phyloP scores from a whole-genome alignment of 768 basidiomycete genomes.

The Punctularia strigosozonata region DNA sequence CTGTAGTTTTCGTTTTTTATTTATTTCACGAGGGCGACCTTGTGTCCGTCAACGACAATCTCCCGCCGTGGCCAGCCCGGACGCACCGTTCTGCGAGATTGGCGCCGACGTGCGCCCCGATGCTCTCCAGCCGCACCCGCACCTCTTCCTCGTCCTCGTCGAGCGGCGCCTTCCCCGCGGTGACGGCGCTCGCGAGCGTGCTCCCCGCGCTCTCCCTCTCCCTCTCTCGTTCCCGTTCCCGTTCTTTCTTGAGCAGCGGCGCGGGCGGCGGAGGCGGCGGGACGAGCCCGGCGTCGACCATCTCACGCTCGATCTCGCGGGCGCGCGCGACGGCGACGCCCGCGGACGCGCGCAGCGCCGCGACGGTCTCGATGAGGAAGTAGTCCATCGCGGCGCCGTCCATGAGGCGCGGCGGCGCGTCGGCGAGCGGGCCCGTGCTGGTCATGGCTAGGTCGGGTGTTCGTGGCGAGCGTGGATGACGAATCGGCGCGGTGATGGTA shows the following conservation, averaged over 20 bases:
- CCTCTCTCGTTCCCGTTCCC: too few relatives aligned
- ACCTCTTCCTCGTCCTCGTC: conserved; percentile 73
- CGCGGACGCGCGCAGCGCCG: conserved; percentile 63
- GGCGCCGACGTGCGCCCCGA: conserved; percentile 79
- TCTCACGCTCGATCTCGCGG: conserved; percentile 64
- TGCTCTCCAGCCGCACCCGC: conserved; percentile 58
- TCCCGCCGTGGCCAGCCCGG: neutral
- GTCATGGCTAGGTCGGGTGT: conserved; percentile 11
- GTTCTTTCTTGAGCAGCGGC: conserved; percentile 25
- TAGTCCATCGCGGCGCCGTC: conserved; percentile 74
- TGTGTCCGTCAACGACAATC: too few relatives aligned
- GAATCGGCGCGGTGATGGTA: too few relatives aligned
- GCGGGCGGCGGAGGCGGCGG: conserved; percentile 33
- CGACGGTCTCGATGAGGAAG: conserved; percentile 72
- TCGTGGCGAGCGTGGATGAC: too few relatives aligned
- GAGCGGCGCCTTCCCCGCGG: conserved; percentile 10
- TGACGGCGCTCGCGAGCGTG: conserved; percentile 14
- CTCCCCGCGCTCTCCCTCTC: conserved; percentile 15
- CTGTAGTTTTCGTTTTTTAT: conserved; percentile 24
- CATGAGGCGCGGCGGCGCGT: conserved; percentile 48
- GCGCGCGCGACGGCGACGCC: conserved; percentile 56
- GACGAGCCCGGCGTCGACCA: conserved; percentile 69
- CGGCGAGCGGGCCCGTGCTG: conserved; percentile 43
- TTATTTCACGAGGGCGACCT: too few relatives aligned
- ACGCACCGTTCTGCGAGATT: conserved; percentile 78